These are phyloP conservation scores for Fragosphaeria purpurea DNA, from an alignment of 2,329 filamentous ascomycete species.

Conservation along the genomic window DNA sequence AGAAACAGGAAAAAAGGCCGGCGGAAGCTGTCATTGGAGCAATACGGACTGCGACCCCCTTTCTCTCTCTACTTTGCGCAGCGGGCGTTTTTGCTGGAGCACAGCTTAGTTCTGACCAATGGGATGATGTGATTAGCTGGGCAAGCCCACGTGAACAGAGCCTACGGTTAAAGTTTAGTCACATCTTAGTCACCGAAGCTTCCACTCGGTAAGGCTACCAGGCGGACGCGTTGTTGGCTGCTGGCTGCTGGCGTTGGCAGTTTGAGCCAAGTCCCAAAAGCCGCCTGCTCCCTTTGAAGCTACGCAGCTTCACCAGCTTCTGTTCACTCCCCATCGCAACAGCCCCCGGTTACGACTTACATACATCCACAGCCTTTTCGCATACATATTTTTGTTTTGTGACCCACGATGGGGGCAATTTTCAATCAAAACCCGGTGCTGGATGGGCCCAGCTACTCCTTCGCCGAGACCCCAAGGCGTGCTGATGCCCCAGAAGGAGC, in stretches of 20 bases:
- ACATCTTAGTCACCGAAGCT: slow-evolving; percentile 32
- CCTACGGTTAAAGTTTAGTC: too few relatives aligned
- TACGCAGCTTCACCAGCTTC: slow-evolving; percentile 9
- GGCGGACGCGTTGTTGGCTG: slow-evolving; percentile 22
- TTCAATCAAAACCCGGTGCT: slow-evolving; percentile 61
- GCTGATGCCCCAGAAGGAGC: slow-evolving; percentile 40
- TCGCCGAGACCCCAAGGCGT: slow-evolving; percentile 47
- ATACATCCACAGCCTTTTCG: background rate
- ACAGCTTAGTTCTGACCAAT: too few relatives aligned
- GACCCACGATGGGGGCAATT: slow-evolving; percentile 48
- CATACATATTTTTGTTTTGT: background rate
- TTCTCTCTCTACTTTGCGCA: too few relatives aligned
- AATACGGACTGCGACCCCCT: too few relatives aligned
- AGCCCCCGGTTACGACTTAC: background rate
- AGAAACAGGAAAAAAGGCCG: background rate
- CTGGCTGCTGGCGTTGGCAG: slow-evolving; percentile 2
- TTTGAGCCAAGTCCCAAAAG: background rate
- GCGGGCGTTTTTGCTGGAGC: background rate
- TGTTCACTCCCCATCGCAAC: background rate
- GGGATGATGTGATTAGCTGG: too few relatives aligned
- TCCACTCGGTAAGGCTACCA: slow-evolving; percentile 40
- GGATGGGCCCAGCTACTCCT: slow-evolving; percentile 61
- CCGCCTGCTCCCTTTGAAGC: background rate
- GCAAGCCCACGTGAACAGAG: too few relatives aligned
- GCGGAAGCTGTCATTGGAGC: too few relatives aligned